A percentile compares a stretch with the other conserved stretches of the same genome.
Evolutionary conservation across 2,329 filamentous ascomycete genomes (phyloP).

Genomic region (Monosporascus sp.): DNA sequence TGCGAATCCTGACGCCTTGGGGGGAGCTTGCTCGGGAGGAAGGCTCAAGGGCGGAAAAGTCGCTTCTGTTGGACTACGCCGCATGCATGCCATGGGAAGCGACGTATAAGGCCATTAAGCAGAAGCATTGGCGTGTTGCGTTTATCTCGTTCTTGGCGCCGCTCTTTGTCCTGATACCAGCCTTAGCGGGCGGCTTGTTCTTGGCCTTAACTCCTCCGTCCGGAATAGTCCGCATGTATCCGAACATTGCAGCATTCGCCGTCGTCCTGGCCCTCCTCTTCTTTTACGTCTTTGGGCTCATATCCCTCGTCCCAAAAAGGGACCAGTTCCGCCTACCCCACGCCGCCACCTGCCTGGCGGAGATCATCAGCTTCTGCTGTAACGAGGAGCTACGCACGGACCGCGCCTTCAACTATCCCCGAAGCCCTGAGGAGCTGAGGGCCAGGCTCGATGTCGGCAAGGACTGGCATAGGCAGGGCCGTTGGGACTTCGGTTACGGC

Average conservation of each 20-base stretch:
- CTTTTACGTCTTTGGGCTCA: conserved; percentile 62
- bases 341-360: conserved; percentile 64
- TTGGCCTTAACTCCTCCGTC: conserved; percentile 60
- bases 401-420: conserved; percentile 63
- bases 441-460: conserved; percentile 57
- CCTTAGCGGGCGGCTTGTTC: conserved; percentile 66
- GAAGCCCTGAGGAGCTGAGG: conserved; percentile 63
- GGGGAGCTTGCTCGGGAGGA: conserved; percentile 51
- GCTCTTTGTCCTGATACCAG: conserved; percentile 57
- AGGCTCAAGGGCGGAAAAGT: conserved; percentile 57
- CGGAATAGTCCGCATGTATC: conserved; percentile 58
- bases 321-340: conserved; percentile 65
- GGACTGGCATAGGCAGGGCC: conserved; percentile 40
- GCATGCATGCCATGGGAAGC: conserved; percentile 58
- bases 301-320: conserved; percentile 56
- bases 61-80: conserved; percentile 66
- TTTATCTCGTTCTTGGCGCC: conserved; percentile 54
- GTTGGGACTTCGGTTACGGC: conserved; percentile 47
- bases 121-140: conserved; percentile 62
- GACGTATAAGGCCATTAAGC: conserved; percentile 51
- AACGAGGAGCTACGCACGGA: conserved; percentile 68
- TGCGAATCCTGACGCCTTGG: conserved; percentile 67
- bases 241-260: conserved; percentile 68
- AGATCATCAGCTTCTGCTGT: conserved; percentile 72
- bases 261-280: conserved; percentile 66